Evolutionary conservation across 2,329 filamentous ascomycete genomes (phyloP).

Genomic region (Clarireedia monteithiana): DNA sequence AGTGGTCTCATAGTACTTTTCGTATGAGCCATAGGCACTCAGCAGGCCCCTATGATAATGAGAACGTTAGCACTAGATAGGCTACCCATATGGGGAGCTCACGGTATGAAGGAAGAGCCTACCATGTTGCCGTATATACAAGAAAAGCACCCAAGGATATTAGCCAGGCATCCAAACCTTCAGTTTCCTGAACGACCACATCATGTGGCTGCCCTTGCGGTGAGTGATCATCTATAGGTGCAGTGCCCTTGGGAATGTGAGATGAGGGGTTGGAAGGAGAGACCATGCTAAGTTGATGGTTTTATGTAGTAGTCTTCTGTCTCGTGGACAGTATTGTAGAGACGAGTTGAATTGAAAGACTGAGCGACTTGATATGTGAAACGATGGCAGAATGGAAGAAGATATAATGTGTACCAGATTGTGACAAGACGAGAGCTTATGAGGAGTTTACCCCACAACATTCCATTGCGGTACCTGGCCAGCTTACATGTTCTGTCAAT

Average conservation of each 20-base stretch:
- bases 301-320: too few relatives aligned
- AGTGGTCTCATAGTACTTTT: background rate
- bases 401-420: too few relatives aligned
- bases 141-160: background rate
- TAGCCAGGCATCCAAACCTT: background rate
- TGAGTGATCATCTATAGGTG: background rate
- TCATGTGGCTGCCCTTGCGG: background rate
- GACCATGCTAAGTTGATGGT: background rate
- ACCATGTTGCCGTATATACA: background rate
- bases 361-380: too few relatives aligned
- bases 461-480: too few relatives aligned
- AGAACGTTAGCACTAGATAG: background rate
- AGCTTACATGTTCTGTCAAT: too few relatives aligned
- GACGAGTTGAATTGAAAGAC: too few relatives aligned
- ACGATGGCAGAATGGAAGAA: too few relatives aligned
- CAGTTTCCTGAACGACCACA: background rate
- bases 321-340: too few relatives aligned
- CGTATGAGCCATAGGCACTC: background rate
- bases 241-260: background rate
- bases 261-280: background rate
- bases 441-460: too few relatives aligned
- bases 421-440: too few relatives aligned
- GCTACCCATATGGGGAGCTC: background rate
- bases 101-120: background rate
- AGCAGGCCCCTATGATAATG: background rate